Evolutionary conservation across 345 rosid species (phyloP).

Genomic region (Syzygium grande): DNA sequence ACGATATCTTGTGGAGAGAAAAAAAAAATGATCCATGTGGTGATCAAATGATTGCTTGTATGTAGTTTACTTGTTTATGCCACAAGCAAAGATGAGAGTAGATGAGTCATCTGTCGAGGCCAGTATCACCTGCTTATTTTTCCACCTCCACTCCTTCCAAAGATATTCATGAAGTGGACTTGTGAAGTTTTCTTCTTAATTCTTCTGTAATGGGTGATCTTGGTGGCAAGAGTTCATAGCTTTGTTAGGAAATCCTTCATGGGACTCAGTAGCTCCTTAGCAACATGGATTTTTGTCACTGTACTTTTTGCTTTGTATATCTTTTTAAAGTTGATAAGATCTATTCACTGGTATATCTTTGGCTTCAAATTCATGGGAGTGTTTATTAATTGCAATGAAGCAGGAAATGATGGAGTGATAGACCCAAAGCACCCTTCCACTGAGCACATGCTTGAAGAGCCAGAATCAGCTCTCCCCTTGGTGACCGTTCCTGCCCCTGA

Average conservation of each 20-base stretch:
- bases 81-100: background rate
- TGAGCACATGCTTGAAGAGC: conserved; percentile 36
- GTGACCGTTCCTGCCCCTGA: conserved; percentile 60
- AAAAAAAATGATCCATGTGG: background rate
- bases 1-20: background rate
- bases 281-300: background rate
- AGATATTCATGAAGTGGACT: background rate
- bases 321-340: background rate
- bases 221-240: background rate
- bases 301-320: background rate
- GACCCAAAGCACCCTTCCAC: conserved; percentile 28
- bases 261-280: background rate
- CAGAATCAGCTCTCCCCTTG: conserved; percentile 59
- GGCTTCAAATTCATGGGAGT: background rate
- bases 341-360: background rate
- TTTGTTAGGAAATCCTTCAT: background rate
- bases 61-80: background rate
- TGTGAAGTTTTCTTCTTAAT: background rate
- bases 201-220: background rate
- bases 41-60: background rate
- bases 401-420: conserved; percentile 52
- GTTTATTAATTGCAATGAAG: conserved; percentile 1
- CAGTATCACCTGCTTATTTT: background rate
- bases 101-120: background rate
- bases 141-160: background rate